Evolutionary conservation across 2,329 filamentous ascomycete species (phyloP).

Genomic region (Alternaria sp.): DNA sequence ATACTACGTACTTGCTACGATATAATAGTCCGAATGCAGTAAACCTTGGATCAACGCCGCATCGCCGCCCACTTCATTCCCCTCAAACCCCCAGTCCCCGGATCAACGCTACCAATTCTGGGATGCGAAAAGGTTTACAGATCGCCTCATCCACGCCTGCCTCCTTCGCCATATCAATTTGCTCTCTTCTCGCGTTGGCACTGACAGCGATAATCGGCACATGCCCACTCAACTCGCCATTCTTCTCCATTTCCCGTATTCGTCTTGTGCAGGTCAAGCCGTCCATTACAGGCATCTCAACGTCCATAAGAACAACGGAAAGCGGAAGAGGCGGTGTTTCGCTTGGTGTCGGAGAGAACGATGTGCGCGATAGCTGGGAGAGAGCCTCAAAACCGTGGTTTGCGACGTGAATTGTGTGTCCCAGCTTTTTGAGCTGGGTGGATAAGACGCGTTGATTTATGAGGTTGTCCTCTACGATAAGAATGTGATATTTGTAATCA

Average conservation of each 20-base stretch:
- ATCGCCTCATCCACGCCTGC: constrained; percentile 60
- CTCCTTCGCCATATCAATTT: constrained; percentile 21
- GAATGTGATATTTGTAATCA: constrained; percentile 5
- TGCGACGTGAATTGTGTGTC: constrained; percentile 30
- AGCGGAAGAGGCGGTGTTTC: background rate
- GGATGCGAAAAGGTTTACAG: constrained; percentile 70
- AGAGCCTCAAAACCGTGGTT: constrained; percentile 41
- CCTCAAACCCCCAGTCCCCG: background rate
- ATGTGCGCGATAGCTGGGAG: constrained; percentile 12
- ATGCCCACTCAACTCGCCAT: constrained; percentile 16
- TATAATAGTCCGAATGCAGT: background rate
- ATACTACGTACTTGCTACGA: background rate
- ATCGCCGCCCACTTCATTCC: background rate
- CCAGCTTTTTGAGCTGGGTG: constrained; percentile 30
- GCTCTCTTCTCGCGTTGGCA: constrained; percentile 39
- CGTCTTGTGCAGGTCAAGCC: constrained; percentile 28
- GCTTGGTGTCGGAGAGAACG: constrained; percentile 1
- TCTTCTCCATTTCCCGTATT: constrained; percentile 26
- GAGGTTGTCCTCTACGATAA: constrained; percentile 43
- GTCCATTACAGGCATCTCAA: constrained; percentile 44
- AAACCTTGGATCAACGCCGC: background rate
- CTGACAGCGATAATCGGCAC: constrained; percentile 36
- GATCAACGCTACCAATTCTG: constrained; percentile 3
- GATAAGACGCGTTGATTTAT: constrained; percentile 40
- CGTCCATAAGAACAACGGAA: constrained; percentile 28